Percentiles rank a stretch among this genome's conserved stretches.
phyloP scores from a whole-genome alignment of 305 asterid species.

The Nicotiana rustica region DNA sequence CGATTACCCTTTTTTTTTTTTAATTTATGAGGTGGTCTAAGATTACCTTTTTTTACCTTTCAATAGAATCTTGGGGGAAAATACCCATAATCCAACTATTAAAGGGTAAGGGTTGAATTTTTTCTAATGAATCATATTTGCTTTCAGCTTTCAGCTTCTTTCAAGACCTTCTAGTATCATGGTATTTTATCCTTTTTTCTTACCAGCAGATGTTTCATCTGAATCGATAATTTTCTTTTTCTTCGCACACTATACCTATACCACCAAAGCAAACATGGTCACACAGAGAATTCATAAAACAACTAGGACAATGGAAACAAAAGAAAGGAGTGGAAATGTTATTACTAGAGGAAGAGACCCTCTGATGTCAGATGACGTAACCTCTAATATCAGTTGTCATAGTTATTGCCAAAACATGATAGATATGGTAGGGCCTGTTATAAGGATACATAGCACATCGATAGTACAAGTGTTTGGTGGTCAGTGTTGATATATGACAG shows the following conservation, averaged over 20 bases:
- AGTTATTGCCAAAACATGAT: neutral
- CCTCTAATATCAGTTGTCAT: neutral
- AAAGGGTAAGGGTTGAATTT: constrained; percentile 20
- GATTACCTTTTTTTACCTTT: neutral
- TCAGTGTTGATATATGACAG: constrained; percentile 4
- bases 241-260: neutral
- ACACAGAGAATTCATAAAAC: neutral
- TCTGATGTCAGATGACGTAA: neutral
- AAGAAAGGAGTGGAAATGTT: constrained; percentile 17
- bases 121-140: constrained; percentile 8
- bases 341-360: neutral
- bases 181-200: neutral
- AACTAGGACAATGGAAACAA: neutral
- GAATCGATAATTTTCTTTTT: constrained; percentile 2
- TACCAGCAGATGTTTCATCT: neutral
- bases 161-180: neutral
- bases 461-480: neutral
- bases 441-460: neutral
- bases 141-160: constrained; percentile 23
- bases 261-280: neutral
- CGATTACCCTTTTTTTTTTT: too few species aligned
- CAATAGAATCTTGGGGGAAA: neutral
- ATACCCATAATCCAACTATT: constrained; percentile 14
- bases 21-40: neutral
- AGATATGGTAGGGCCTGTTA: neutral